Evolutionary conservation across 1,139 yeast genomes (phyloP), one percentile per base, ranked within the genome.

Genomic region (Diutina siamensis): DNA sequence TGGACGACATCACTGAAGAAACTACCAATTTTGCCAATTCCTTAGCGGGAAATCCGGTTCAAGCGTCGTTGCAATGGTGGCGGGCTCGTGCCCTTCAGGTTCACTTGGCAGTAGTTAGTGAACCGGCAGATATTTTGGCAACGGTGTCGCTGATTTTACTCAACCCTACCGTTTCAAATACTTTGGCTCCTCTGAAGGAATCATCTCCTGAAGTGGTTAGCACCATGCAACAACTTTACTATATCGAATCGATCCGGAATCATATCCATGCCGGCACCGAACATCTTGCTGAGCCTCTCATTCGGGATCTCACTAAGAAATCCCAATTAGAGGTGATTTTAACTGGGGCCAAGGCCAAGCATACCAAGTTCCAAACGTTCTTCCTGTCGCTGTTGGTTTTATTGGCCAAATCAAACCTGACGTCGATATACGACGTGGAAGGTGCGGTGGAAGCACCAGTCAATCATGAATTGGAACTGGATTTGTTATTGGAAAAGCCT

Each of bases 331-430:
- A 72, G 40, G 74, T 83, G 50, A 74, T 82, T 1, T 64, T 89
- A 44, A 83, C 97, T 1, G 98, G 98, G 52, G 86, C 92, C 45
- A 78, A 80, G 53, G 97, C 95, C 4, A 84, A 82, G 57, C 72
- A 94, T 58, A 89, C 98, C 3, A 86, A 85, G 59, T 85, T 68
- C 58, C 99, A 92, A 62, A 73, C 72, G 44, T 73, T 70, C 44
- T 78, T 80, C 22, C 76, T 84, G 15, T 75, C 96, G 0, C 78
- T 87, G 44, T 72, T 92, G 52, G 74, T 89, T n/a, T 76, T 88
- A 28, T 64, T 89, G 34, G 97, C 97, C 1, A 76, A 76, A 52
- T 19, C 21, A 19, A 56, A 60, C 28, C 59, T 67, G 56, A 15
- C 53, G 31, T 57, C 65, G 41, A 48, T 49, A 4, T 51, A 65